phyloP scores from a whole-genome alignment of 108 stramenopile genomes.

The Cylindrotheca closterium region DNA sequence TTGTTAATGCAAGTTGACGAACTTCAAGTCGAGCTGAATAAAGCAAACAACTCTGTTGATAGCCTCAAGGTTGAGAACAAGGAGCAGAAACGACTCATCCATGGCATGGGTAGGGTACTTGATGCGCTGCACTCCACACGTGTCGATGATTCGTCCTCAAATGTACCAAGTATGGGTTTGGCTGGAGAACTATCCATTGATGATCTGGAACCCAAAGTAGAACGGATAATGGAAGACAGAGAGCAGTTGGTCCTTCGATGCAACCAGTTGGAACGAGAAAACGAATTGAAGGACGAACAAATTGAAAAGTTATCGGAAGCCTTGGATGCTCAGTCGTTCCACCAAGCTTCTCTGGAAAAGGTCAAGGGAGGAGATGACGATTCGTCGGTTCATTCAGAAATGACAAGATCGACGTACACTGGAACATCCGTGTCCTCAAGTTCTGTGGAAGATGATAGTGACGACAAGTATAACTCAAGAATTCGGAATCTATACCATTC shows the following conservation, averaged over 20 bases:
- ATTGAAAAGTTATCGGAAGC: slow-evolving; percentile 3
- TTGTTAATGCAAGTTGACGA: slow-evolving; percentile 13
- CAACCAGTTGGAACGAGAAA: slow-evolving; percentile 14
- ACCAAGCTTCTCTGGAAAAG: neutral
- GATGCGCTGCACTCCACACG: slow-evolving; percentile 19
- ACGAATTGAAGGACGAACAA: slow-evolving; percentile 10
- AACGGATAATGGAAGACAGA: slow-evolving; percentile 29
- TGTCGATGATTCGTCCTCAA: neutral
- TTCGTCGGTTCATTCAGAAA: neutral
- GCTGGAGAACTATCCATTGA: neutral
- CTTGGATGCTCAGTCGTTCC: neutral
- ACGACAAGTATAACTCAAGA: neutral
- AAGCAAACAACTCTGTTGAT: neutral
- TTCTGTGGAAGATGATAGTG: neutral
- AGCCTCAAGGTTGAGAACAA: slow-evolving; percentile 11
- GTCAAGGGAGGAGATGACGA: neutral
- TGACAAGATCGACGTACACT: neutral
- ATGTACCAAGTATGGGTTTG: neutral
- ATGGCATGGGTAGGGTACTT: slow-evolving; percentile 29
- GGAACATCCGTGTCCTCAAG: neutral
- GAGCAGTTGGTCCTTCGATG: slow-evolving; percentile 17
- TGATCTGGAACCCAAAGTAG: slow-evolving; percentile 27
- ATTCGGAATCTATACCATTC: neutral
- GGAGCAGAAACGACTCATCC: slow-evolving; percentile 11
- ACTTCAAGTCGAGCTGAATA: slow-evolving; percentile 6